Evolutionary conservation across 192 early-diverging fungal genomes (phyloP).

Genomic region (Coemansia sp.): DNA sequence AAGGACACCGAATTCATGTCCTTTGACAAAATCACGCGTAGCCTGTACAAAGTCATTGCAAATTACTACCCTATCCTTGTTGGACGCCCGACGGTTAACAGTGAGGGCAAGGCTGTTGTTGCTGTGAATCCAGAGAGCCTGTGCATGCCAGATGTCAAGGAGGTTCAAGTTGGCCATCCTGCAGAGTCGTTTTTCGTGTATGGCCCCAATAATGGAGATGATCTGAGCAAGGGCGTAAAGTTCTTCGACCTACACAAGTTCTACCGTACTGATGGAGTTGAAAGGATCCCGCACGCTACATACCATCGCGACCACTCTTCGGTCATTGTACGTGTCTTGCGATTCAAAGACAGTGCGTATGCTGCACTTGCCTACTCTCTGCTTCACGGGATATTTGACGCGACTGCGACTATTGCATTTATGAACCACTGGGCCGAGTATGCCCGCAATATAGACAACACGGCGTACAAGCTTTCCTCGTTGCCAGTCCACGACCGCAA

Average conservation of each 20-base stretch:
- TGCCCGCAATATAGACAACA: constrained; percentile 24
- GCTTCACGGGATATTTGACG: constrained; percentile 46
- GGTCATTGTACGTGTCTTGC: constrained; percentile 25
- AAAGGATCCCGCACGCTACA: constrained; percentile 22
- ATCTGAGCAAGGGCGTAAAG: constrained; percentile 1
- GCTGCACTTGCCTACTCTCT: constrained; percentile 30
- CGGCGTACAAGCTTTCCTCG: constrained; percentile 5
- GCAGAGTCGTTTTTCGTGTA: constrained; percentile 30
- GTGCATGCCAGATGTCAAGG: constrained; percentile 40
- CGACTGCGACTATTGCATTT: constrained; percentile 14
- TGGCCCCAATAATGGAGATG: not conserved
- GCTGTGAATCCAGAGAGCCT: constrained; percentile 29
- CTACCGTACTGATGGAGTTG: constrained; percentile 24
- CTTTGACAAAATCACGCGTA: constrained; percentile 19
- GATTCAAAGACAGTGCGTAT: constrained; percentile 39
- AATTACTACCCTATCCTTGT: constrained; percentile 47
- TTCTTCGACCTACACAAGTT: constrained; percentile 48
- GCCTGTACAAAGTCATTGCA: constrained; percentile 32
- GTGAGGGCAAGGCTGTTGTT: constrained; percentile 28
- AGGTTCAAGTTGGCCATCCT: constrained; percentile 23
- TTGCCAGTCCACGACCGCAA: constrained; percentile 29
- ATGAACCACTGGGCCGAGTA: constrained; percentile 46
- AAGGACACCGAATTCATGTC: constrained; percentile 32
- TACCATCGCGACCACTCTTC: constrained; percentile 34
- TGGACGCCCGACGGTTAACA: constrained; percentile 27